These are phyloP conservation scores for Termitomyces sp. DNA, from an alignment of 768 basidiomycete genomes.

Conservation along the genomic window DNA sequence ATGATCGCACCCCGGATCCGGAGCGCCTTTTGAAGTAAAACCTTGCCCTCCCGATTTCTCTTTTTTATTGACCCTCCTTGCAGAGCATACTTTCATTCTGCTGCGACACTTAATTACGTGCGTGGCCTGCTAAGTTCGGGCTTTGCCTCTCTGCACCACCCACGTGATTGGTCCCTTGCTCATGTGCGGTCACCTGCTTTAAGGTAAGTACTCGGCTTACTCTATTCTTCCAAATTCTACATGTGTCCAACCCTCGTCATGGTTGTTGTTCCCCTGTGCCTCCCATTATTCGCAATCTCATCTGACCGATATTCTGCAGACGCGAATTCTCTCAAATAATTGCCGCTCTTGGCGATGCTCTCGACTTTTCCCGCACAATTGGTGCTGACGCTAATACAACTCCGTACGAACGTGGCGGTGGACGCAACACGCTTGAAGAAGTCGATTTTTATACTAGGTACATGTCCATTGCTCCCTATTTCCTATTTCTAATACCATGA, in stretches of 20 bases:
- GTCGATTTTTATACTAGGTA: conserved; percentile 94
- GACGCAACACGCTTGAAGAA: conserved; percentile 68
- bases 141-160: conserved; percentile 90
- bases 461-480: conserved; percentile 7
- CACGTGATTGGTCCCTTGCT: conserved; percentile 84
- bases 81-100: conserved; percentile 95
- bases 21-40: conserved; percentile 77
- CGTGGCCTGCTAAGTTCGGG: conserved; percentile 86
- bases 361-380: conserved; percentile 90
- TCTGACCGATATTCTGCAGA: conserved; percentile 27
- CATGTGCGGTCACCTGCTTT: conserved; percentile 86
- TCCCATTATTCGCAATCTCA: background rate
- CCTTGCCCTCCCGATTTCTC: background rate
- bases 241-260: background rate
- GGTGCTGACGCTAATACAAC: conserved; percentile 51
- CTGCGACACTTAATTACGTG: conserved; percentile 89
- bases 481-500: background rate
- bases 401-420: conserved; percentile 69
- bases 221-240: background rate
- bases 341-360: conserved; percentile 79
- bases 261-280: background rate
- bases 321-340: conserved; percentile 84
- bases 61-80: background rate
- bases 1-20: conserved; percentile 86
- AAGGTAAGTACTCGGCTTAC: conserved; percentile 32